These are phyloP conservation scores for Mycena alexandri DNA, from an alignment of 768 basidiomycete genomes.

Conservation along the genomic window DNA sequence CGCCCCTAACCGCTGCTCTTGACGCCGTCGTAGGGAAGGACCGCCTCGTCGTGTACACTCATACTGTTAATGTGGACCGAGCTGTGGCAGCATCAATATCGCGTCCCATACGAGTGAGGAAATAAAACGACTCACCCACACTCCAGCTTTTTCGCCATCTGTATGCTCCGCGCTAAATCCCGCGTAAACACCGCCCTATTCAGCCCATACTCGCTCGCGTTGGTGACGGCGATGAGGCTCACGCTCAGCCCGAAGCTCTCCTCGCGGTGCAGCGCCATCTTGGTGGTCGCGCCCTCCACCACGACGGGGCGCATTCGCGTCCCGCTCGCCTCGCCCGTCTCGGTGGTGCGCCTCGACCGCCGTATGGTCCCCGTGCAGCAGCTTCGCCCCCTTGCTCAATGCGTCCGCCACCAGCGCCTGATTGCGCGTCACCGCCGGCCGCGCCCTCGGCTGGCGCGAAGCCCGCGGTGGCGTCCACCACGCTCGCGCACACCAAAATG, in stretches of 20 bases:
- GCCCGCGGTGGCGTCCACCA: constrained; percentile 69
- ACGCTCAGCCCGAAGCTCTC: constrained; percentile 39
- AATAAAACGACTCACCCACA: constrained; percentile 21
- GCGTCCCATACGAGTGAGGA: no score
- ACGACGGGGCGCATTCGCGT: constrained; percentile 27
- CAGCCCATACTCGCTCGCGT: constrained; percentile 35
- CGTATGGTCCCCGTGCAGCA: constrained; percentile 30
- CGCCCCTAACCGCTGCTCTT: constrained; percentile 36
- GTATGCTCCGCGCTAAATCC: constrained; percentile 27
- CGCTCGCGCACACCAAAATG: constrained; percentile 71
- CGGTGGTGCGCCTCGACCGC: constrained; percentile 31
- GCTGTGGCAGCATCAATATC: constrained; percentile 4
- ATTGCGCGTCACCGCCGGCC: constrained; percentile 28
- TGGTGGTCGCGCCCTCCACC: constrained; percentile 34
- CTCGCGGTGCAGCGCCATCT: constrained; percentile 31
- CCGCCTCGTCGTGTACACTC: constrained; percentile 35
- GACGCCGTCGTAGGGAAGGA: constrained; percentile 32
- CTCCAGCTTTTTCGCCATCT: constrained; percentile 33
- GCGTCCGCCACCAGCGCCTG: constrained; percentile 33
- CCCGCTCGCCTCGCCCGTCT: constrained; percentile 22
- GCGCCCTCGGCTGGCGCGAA: constrained; percentile 12
- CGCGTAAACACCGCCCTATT: constrained; percentile 33
- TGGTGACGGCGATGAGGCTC: constrained; percentile 33
- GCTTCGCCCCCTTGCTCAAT: constrained; percentile 32
- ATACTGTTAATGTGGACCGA: constrained; percentile 34